Conservation (phyloP, 1,284 basidiomycete species). For the Mycosarcoma maydis region DNA sequence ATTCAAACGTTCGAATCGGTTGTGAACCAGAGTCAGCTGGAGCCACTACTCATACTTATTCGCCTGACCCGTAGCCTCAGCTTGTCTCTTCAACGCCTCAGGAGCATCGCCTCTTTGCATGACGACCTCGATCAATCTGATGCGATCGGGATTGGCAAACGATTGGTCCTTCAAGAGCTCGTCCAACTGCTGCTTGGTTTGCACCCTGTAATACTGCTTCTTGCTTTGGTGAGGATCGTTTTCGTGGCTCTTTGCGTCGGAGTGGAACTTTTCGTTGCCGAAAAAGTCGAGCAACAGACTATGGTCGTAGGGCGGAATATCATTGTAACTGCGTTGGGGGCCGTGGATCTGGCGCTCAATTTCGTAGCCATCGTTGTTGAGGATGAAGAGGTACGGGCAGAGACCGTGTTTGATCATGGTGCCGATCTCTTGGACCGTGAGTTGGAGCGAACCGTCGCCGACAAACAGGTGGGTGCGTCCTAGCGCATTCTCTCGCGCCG, state of each 20-base stretch:
- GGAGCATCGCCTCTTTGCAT: slow-evolving; percentile 81
- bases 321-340: slow-evolving; percentile 68
- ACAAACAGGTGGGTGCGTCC: slow-evolving; percentile 82
- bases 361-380: slow-evolving; percentile 81
- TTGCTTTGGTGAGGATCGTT: slow-evolving; percentile 70
- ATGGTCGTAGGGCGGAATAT: slow-evolving; percentile 53
- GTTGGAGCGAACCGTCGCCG: slow-evolving; percentile 73
- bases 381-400: slow-evolving; percentile 81
- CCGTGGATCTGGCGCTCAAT: slow-evolving; percentile 86
- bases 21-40: neutral
- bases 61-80: slow-evolving; percentile 68
- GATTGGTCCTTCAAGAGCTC: slow-evolving; percentile 73
- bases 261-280: slow-evolving; percentile 21
- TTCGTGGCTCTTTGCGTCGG: slow-evolving; percentile 47
- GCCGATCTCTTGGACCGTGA: slow-evolving; percentile 73
- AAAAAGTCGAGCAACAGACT: slow-evolving; percentile 51
- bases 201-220: slow-evolving; percentile 75
- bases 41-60: slow-evolving; percentile 37
- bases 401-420: slow-evolving; percentile 78
- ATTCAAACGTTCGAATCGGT: neutral
- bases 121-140: slow-evolving; percentile 81
- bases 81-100: slow-evolving; percentile 72
- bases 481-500: slow-evolving; percentile 74
- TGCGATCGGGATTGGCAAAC: slow-evolving; percentile 74
- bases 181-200: slow-evolving; percentile 75